Percentiles rank a stretch among this genome's conserved stretches.
phyloP scores from a whole-genome alignment of 2,329 filamentous ascomycete genomes.

The Neofusicoccum sp. region DNA sequence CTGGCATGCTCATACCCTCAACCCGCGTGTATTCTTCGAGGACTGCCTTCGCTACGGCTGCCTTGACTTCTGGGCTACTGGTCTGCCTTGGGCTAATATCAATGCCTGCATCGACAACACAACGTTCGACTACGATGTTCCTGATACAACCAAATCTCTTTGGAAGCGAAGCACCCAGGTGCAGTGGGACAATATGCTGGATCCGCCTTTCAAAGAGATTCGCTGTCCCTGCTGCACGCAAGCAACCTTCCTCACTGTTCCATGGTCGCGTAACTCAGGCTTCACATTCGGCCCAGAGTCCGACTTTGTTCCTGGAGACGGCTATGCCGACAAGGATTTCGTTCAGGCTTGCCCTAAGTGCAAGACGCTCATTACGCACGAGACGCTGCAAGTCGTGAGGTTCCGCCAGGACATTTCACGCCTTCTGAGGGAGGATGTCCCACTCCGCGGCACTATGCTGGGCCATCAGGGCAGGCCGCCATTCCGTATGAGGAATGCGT shows the following conservation, averaged over 20 bases:
- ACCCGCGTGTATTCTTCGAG: constrained; percentile 71
- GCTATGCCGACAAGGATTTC: constrained; percentile 62
- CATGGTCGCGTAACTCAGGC: constrained; percentile 46
- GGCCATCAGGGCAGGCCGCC: constrained; percentile 47
- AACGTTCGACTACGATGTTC: constrained; percentile 56
- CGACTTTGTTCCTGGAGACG: constrained; percentile 43
- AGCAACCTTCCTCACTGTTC: constrained; percentile 39
- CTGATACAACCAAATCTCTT: constrained; percentile 41
- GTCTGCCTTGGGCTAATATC: constrained; percentile 65
- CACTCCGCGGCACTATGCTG: constrained; percentile 69
- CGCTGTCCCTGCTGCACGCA: constrained; percentile 56
- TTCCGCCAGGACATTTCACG: constrained; percentile 57
- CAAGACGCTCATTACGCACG: constrained; percentile 50
- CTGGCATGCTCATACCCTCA: constrained; percentile 77
- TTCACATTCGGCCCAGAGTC: not conserved
- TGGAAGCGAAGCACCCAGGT: constrained; percentile 53
- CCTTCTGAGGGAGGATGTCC: constrained; percentile 48
- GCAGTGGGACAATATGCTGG: constrained; percentile 60
- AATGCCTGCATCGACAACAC: constrained; percentile 57
- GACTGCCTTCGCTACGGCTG: constrained; percentile 64
- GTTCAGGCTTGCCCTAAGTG: constrained; percentile 53
- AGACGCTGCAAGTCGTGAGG: constrained; percentile 60
- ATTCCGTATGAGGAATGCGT: not conserved
- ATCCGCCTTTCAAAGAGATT: constrained; percentile 49
- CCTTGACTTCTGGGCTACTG: constrained; percentile 58